phyloP scores from a whole-genome alignment of 164 flowering plant species.

The Saururus chinensis region DNA sequence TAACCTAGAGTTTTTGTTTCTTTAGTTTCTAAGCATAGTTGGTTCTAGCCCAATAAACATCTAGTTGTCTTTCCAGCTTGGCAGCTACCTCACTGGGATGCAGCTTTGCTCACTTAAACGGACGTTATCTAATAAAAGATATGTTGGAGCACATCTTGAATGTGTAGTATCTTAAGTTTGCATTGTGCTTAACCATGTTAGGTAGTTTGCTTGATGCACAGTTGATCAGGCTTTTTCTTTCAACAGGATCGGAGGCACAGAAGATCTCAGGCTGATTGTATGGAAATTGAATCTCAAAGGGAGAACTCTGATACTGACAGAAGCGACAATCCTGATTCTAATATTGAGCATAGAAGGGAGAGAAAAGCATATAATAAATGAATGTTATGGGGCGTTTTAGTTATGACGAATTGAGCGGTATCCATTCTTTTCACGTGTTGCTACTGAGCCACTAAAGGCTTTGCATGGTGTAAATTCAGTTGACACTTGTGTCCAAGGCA shows the following conservation, averaged over 20 bases:
- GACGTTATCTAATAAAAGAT: no score
- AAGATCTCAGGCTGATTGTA: slow-evolving; percentile 43
- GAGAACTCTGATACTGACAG: slow-evolving; percentile 74
- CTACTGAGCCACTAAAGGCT: slow-evolving; percentile 4
- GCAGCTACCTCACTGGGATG: no score
- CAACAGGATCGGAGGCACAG: slow-evolving; percentile 76
- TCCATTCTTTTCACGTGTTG: slow-evolving; percentile 17
- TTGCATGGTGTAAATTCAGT: background rate
- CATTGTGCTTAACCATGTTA: no score
- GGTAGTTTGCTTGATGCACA: no score
- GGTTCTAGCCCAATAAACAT: no score
- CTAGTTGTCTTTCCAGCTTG: no score
- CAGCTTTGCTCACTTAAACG: no score
- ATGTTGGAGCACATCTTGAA: no score
- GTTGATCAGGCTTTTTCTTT: no score
- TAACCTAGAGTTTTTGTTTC: no score
- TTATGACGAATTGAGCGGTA: background rate
- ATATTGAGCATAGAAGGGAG: slow-evolving; percentile 36
- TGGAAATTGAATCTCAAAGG: slow-evolving; percentile 60
- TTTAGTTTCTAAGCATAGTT: no score
- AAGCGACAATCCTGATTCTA: slow-evolving; percentile 57
- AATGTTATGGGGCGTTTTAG: slow-evolving; percentile 2
- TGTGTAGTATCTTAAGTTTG: no score
- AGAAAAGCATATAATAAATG: slow-evolving; percentile 9
- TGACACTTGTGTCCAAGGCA: background rate